These are phyloP conservation scores for Elaeis guineensis DNA, from an alignment of 176 grass and related monocot genomes.

Conservation along the genomic window DNA sequence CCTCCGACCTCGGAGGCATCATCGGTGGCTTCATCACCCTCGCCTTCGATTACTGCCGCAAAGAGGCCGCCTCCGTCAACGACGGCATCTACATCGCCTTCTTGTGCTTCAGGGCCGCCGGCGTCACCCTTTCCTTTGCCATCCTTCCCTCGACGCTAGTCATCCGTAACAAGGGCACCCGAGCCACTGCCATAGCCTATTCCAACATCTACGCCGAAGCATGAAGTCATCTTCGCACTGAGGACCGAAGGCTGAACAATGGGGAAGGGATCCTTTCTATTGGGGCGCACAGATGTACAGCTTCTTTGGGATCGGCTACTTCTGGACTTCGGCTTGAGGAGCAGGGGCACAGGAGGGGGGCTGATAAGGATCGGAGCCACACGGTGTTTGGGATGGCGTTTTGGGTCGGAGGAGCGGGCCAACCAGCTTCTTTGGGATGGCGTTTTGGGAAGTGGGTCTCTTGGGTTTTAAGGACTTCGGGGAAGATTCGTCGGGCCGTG, in stretches of 20 bases:
- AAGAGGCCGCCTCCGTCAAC: constrained; percentile 28
- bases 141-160: constrained; percentile 44
- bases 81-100: constrained; percentile 79
- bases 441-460: not conserved
- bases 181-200: constrained; percentile 32
- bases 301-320: constrained; percentile 47
- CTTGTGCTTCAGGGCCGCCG: constrained; percentile 68
- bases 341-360: constrained; percentile 42
- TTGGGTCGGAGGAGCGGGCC: constrained; percentile 59
- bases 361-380: constrained; percentile 32
- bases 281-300: constrained; percentile 90
- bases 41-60: constrained; percentile 49
- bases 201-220: constrained; percentile 36
- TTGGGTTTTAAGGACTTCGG: constrained; percentile 69
- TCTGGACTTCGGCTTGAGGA: constrained; percentile 75
- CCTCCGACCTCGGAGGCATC: constrained; percentile 90
- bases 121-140: constrained; percentile 33
- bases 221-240: constrained; percentile 59
- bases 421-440: constrained; percentile 73
- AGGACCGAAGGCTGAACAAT: constrained; percentile 73
- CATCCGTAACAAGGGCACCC: constrained; percentile 65
- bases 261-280: no score
- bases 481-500: constrained; percentile 30
- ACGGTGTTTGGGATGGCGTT: constrained; percentile 49
- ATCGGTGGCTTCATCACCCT: constrained; percentile 87